phyloP scores from a whole-genome alignment of 2,329 filamentous ascomycete genomes.

The Phialocephala subalpina region DNA sequence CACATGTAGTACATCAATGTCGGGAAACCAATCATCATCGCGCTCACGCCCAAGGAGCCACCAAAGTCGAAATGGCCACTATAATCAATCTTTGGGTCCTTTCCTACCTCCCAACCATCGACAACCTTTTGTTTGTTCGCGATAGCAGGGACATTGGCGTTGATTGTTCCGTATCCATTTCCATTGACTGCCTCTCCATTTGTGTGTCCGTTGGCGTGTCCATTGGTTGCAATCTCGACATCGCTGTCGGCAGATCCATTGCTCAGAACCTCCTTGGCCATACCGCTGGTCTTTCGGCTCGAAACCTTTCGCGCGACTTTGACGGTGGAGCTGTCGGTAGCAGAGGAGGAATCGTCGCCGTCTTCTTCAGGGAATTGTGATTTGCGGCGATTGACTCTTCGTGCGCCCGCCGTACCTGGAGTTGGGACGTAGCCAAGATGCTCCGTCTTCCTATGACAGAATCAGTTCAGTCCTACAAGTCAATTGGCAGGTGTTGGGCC shows the following conservation, averaged over 20 bases:
- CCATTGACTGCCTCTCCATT: conserved; percentile 22
- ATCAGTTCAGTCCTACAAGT: conserved; percentile 8
- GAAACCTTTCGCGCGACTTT: conserved; percentile 30
- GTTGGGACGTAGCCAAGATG: conserved; percentile 60
- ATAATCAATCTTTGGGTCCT: conserved; percentile 69
- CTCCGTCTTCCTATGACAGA: conserved; percentile 54
- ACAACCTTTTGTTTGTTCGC: conserved; percentile 38
- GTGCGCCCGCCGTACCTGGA: conserved; percentile 56
- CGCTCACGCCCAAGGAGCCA: conserved; percentile 78
- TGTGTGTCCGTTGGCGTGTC: conserved; percentile 17
- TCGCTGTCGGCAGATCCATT: conserved; percentile 21
- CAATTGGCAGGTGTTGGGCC: conserved; percentile 6
- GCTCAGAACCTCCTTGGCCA: conserved; percentile 34
- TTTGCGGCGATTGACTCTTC: conserved; percentile 51
- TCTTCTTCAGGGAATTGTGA: conserved; percentile 43
- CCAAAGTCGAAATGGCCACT: conserved; percentile 83
- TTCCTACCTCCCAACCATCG: conserved; percentile 66
- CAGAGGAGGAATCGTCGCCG: conserved; percentile 44
- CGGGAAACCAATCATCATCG: conserved; percentile 95
- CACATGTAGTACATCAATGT: conserved; percentile 99
- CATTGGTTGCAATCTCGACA: conserved; percentile 24
- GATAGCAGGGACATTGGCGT: conserved; percentile 11
- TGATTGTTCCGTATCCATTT: conserved; percentile 24
- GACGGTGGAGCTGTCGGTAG: conserved; percentile 39
- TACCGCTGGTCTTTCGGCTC: conserved; percentile 34